Evolutionary conservation across 352 stramenopile species (phyloP).

Genomic region (Phytophthora colocasiae): DNA sequence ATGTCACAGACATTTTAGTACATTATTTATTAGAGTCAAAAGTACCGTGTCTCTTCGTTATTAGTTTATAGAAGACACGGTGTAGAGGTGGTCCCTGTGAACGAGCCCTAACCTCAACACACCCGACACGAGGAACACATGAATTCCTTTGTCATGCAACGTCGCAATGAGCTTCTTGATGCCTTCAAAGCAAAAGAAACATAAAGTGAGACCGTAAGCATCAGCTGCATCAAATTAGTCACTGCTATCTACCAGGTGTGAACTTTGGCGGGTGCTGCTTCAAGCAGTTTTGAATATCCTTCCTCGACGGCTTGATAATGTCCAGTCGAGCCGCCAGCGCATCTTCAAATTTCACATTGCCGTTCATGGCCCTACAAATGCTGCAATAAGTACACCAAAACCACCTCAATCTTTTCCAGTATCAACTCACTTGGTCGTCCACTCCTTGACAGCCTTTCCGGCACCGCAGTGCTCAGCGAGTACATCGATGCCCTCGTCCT

Average conservation of each 20-base stretch:
- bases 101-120: too few species aligned
- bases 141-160: conserved; percentile 91
- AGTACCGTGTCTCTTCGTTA: too few species aligned
- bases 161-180: conserved; percentile 91
- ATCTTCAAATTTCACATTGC: conserved; percentile 98
- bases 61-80: too few species aligned
- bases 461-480: conserved; percentile 96
- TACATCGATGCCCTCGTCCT: conserved; percentile 98
- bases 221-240: not conserved
- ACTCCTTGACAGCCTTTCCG: conserved; percentile 94
- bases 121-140: conserved; percentile 99
- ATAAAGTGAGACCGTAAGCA: not conserved
- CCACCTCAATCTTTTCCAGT: conserved; percentile 1
- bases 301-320: conserved; percentile 94
- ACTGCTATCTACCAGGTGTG: conserved; percentile 62
- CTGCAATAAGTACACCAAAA: conserved; percentile 1
- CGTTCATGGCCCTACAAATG: conserved; percentile 95
- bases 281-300: conserved; percentile 92
- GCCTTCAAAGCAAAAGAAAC: conserved; percentile 31
- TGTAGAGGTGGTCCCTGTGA: too few species aligned
- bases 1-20: too few species aligned
- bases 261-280: conserved; percentile 91
- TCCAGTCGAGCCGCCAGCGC: conserved; percentile 95
- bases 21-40: too few species aligned
- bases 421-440: conserved; percentile 89